Evolutionary conservation across 768 basidiomycete genomes (phyloP), one percentile per base, ranked within the genome.

Genomic region (Mycena latifolia): DNA sequence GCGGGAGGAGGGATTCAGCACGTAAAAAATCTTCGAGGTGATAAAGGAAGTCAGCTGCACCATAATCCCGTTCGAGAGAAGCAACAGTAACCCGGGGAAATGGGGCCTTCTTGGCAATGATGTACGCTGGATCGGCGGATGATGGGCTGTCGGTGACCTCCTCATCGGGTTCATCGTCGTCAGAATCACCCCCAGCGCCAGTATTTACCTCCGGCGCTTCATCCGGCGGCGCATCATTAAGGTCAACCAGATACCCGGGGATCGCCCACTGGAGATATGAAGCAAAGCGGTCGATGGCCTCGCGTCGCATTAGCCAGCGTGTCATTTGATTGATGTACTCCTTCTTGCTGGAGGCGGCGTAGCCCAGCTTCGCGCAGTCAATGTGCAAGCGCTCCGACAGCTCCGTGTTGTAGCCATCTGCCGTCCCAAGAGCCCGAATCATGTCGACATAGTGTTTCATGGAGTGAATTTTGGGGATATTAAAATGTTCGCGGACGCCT

Each of bases 301-400:
- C 81, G 24, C 77, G 77, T 6, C 74, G 70, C 9, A 64, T 54
- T 0, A 83, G 71, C 76, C 76, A 80, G 5, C 29, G 35, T 0
- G 76, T 73, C 82, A 83, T 84, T 58, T 82, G 82, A 18, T 47
- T 48, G 18, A 69, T 54, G 54, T 75, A 73, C 27, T 77, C 71
- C 10, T 68, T 57, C 56, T 68, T 69, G 47, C 76, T 78, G n/a
- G 48, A 71, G 0, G 71, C 71, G 15, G 65, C 28, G 27, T 73
- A 76, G 5, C 70, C 72, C 4, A 71, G 57, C 58, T 84, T 84
- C 2, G 80, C 76, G 45, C 70, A 79, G 66, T 82, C 74, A 31
- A 82, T 82, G 51, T 83, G 82, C 1, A 82, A 69, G 7, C 72
- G 73, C 65, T 81, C 77, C 0, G 74, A 73, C 0, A 64, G 50